phyloP scores from a whole-genome alignment of 305 asterid species.

The Fraxinus baroniana region DNA sequence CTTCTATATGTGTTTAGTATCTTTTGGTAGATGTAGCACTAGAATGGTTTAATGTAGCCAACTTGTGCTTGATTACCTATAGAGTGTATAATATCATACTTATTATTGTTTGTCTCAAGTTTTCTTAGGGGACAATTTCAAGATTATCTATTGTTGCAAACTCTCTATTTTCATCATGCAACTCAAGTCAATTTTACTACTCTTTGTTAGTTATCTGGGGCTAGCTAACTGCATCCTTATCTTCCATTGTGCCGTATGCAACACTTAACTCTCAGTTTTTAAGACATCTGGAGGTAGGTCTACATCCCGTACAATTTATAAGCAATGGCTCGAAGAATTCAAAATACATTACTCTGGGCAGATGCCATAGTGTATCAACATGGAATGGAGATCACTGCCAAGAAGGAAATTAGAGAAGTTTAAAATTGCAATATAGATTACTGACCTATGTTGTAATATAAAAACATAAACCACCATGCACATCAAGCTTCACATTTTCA shows the following conservation, averaged over 20 bases:
- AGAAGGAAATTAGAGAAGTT: neutral
- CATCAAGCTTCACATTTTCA: neutral
- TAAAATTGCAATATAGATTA: neutral
- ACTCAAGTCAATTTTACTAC: neutral
- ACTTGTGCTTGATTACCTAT: neutral
- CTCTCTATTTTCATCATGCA: neutral
- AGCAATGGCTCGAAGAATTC: neutral
- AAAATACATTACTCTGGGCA: neutral
- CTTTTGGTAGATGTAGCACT: neutral
- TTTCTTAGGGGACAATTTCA: neutral
- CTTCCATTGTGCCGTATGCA: neutral
- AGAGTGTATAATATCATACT: neutral
- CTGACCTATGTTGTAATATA: neutral
- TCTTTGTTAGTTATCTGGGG: neutral
- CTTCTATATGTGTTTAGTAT: neutral
- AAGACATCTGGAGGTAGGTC: neutral
- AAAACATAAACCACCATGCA: neutral
- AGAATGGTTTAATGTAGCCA: neutral
- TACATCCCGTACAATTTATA: neutral
- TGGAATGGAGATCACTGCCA: neutral
- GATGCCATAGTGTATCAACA: neutral
- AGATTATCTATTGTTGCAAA: neutral
- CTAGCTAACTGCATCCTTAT: neutral
- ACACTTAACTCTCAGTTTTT: neutral
- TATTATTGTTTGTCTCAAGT: neutral